Evolutionary conservation across 2,329 filamentous ascomycete species (phyloP).

Genomic region (Sclerotinia sclerotiorum): DNA sequence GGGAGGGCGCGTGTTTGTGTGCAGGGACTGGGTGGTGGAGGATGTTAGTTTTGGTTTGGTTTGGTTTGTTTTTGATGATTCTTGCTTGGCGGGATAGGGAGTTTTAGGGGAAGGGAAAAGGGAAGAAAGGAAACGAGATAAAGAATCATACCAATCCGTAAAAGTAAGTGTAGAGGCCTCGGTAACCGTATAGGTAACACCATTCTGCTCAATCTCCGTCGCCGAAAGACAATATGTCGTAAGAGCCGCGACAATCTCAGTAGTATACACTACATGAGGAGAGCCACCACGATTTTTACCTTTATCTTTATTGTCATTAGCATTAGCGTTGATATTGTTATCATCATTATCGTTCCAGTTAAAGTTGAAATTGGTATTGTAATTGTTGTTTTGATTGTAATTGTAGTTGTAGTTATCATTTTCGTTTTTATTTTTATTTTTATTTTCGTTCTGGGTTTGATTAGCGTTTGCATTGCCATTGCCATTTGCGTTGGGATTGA

Average conservation of each 20-base stretch:
- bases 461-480: background rate
- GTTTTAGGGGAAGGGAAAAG: too few relatives aligned
- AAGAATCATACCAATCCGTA: constrained; percentile 12
- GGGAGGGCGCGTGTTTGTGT: background rate
- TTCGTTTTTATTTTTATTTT: background rate
- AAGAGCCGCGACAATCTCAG: background rate
- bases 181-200: constrained; percentile 10
- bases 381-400: constrained; percentile 6
- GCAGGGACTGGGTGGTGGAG: background rate
- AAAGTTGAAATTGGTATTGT: background rate
- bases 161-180: constrained; percentile 5
- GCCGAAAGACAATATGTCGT: constrained; percentile 8
- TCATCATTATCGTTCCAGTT: background rate
- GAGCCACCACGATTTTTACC: background rate
- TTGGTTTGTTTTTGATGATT: background rate
- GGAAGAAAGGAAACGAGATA: background rate
- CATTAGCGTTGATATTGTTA: background rate
- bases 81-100: background rate
- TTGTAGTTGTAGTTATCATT: constrained; percentile 8
- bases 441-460: background rate
- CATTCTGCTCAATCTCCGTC: constrained; percentile 10
- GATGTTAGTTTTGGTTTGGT: background rate
- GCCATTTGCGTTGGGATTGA: background rate
- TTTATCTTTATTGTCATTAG: background rate
- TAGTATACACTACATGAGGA: constrained; percentile 1